A percentile compares a stretch with the other conserved stretches of the same genome.
Evolutionary conservation across 108 stramenopile genomes (phyloP).

Genomic region (Aureococcus anophagefferens): DNA sequence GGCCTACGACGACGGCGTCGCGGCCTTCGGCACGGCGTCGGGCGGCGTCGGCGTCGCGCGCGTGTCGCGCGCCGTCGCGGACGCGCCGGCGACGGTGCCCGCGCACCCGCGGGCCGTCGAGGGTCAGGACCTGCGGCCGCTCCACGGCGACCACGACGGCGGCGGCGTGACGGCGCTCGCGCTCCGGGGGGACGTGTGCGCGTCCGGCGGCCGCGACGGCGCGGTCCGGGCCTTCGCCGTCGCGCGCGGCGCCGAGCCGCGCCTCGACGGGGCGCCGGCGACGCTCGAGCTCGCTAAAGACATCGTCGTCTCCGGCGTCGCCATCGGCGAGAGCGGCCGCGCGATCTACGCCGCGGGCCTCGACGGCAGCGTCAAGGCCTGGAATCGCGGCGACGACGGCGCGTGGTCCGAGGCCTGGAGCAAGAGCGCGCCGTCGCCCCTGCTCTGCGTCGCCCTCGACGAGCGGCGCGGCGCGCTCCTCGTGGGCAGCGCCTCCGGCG

Average conservation of each 20-base stretch:
- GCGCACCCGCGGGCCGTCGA: neutral
- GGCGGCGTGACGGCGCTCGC: neutral
- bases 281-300: too few species aligned
- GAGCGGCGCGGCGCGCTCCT: too few species aligned
- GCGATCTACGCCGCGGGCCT: neutral
- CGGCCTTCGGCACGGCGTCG: neutral
- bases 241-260: too few species aligned
- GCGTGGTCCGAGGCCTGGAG: too few species aligned
- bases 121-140: neutral
- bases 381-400: too few species aligned
- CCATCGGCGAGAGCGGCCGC: neutral
- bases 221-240: neutral
- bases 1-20: neutral
- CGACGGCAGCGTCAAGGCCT: neutral
- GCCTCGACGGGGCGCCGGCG: too few species aligned
- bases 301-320: too few species aligned
- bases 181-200: neutral
- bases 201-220: neutral
- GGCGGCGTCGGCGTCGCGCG: neutral
- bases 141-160: neutral
- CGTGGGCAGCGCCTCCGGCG: too few species aligned
- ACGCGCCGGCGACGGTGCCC: neutral
- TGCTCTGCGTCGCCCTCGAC: too few species aligned
- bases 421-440: too few species aligned
- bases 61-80: neutral